Conservation (phyloP, 768 basidiomycete genomes). For the Russula dissimulans region DNA sequence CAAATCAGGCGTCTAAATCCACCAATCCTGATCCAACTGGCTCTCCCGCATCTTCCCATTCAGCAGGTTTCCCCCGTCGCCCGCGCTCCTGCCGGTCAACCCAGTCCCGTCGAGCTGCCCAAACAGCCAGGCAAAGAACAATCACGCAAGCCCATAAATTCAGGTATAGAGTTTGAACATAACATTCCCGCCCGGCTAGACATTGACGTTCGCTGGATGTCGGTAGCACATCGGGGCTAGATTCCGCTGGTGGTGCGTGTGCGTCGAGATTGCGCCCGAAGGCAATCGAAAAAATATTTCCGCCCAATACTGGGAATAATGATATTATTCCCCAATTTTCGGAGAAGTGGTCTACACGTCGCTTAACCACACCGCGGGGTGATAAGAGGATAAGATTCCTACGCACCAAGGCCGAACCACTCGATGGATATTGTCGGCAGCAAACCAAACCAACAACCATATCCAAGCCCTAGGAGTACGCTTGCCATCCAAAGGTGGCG, state of each 20-base stretch:
- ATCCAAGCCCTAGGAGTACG: constrained; percentile 49
- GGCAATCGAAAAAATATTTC: constrained; percentile 75
- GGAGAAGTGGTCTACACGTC: constrained; percentile 50
- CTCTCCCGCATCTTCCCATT: constrained; percentile 13
- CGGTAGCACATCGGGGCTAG: background rate
- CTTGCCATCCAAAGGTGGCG: constrained; percentile 57
- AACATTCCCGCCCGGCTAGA: constrained; percentile 22
- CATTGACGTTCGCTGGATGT: constrained; percentile 12
- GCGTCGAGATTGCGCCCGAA: constrained; percentile 78
- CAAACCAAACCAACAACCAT: constrained; percentile 67
- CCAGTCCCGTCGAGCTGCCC: constrained; percentile 23
- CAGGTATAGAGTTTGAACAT: constrained; percentile 20
- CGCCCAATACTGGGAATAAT: constrained; percentile 65
- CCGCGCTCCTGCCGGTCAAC: background rate
- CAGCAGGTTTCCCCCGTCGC: background rate
- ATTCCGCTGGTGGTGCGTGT: constrained; percentile 34
- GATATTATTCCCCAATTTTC: constrained; percentile 83
- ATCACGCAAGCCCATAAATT: constrained; percentile 21
- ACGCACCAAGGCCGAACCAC: constrained; percentile 82
- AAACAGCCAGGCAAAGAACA: constrained; percentile 20
- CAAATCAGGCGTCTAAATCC: background rate
- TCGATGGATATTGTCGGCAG: constrained; percentile 73
- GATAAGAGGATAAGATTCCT: background rate
- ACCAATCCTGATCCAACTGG: background rate
- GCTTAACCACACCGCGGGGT: background rate